Conservation (phyloP, 805 yeast species). For the Trichomonascus vanleenenianus region DNA sequence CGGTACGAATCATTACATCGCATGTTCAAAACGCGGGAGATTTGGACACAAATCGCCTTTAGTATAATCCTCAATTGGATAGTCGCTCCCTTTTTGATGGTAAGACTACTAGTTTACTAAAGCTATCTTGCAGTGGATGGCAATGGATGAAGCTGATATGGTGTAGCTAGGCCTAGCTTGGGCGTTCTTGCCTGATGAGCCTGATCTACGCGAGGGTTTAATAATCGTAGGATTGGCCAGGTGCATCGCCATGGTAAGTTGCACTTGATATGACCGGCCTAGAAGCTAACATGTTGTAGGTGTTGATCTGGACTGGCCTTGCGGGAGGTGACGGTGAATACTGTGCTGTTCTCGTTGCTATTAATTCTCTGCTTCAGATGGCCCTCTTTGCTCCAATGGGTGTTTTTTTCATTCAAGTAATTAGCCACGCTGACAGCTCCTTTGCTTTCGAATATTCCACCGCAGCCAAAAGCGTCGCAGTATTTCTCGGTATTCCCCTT, state of each 20-base stretch:
- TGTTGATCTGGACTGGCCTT: conserved; percentile 48
- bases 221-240: conserved; percentile 53
- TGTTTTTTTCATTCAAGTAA: conserved; percentile 39
- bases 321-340: conserved; percentile 44
- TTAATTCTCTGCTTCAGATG: conserved; percentile 45
- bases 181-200: conserved; percentile 40
- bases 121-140: neutral
- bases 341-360: conserved; percentile 45
- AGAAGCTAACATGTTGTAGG: too few species aligned
- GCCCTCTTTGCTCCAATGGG: conserved; percentile 47
- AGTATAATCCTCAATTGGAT: conserved; percentile 48
- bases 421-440: conserved; percentile 24
- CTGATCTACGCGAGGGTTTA: conserved; percentile 46
- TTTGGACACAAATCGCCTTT: conserved; percentile 29
- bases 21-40: conserved; percentile 19
- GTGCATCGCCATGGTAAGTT: conserved; percentile 49
- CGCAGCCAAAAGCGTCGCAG: conserved; percentile 43
- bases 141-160: neutral
- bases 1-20: conserved; percentile 40
- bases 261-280: too few species aligned
- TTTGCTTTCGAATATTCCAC: conserved; percentile 27
- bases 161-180: conserved; percentile 38
- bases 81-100: conserved; percentile 48
- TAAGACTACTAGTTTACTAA: conserved; percentile 14
- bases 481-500: conserved; percentile 49